These are phyloP conservation scores for Calocybe cyanea DNA, from an alignment of 768 basidiomycete species.

Conservation along the genomic window DNA sequence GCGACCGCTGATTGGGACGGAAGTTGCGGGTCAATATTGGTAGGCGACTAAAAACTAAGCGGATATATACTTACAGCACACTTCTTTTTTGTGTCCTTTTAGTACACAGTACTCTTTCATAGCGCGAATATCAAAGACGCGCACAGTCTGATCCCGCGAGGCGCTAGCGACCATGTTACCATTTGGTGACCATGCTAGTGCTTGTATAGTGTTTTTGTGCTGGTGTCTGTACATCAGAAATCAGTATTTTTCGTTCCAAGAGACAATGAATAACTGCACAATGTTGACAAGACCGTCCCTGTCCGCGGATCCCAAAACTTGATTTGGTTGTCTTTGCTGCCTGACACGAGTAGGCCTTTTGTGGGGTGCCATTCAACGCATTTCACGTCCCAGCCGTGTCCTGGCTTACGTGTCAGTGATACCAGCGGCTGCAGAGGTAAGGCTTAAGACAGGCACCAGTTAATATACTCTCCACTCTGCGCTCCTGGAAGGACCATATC, in stretches of 20 bases:
- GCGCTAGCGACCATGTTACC: slow-evolving; percentile 94
- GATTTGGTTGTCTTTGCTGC: slow-evolving; percentile 96
- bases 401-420: slow-evolving; percentile 31
- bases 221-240: slow-evolving; percentile 61
- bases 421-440: not conserved
- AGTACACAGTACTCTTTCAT: slow-evolving; percentile 94
- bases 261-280: slow-evolving; percentile 47
- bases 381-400: slow-evolving; percentile 99
- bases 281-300: slow-evolving; percentile 82
- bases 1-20: slow-evolving; percentile 58
- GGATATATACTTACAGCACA: slow-evolving; percentile 85
- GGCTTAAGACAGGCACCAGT: slow-evolving; percentile 55
- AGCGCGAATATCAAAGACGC: slow-evolving; percentile 96
- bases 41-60: not conserved
- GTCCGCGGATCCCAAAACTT: slow-evolving; percentile 99
- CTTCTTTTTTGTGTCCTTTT: slow-evolving; percentile 97
- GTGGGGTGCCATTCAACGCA: slow-evolving; percentile 99
- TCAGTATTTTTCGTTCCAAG: not conserved
- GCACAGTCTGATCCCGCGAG: slow-evolving; percentile 90
- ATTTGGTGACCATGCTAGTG: slow-evolving; percentile 89
- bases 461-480: slow-evolving; percentile 81
- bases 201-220: slow-evolving; percentile 97
- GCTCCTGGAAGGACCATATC: slow-evolving; percentile 94
- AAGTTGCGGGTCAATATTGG: not conserved
- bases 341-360: slow-evolving; percentile 91